Conservation (phyloP, 306 rosid species). For the Mimosa pudica region DNA sequence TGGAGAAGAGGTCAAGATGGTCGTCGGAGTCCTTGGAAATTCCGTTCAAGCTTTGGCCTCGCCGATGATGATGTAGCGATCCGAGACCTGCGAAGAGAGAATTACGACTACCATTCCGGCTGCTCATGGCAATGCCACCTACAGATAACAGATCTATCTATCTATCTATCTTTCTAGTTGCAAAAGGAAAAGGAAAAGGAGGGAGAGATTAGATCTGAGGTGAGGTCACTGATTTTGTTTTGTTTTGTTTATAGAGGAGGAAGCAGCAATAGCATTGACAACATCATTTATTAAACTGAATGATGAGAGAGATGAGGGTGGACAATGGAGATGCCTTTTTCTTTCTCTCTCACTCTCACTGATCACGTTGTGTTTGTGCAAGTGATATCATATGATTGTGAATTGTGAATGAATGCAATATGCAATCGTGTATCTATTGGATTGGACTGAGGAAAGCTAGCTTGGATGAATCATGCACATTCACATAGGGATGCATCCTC, state of each 20-base stretch:
- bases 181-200: too few species aligned
- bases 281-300: neutral
- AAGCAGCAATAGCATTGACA: too few species aligned
- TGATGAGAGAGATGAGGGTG: neutral
- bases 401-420: too few species aligned
- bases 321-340: neutral
- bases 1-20: constrained; percentile 87
- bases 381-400: too few species aligned
- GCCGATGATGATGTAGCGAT: constrained; percentile 51
- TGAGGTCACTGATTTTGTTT: neutral
- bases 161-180: too few species aligned
- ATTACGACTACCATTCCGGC: constrained; percentile 60
- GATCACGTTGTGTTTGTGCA: too few species aligned
- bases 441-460: too few species aligned
- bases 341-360: neutral
- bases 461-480: constrained; percentile 8
- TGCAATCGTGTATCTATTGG: too few species aligned
- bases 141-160: too few species aligned
- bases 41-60: constrained; percentile 61
- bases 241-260: neutral
- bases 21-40: constrained; percentile 51
- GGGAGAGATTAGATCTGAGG: constrained; percentile 8
- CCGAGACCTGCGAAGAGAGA: constrained; percentile 48
- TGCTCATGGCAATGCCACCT: constrained; percentile 40
- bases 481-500: neutral